Conservation (phyloP, 1,284 basidiomycete genomes). For the Golubevia pallescens region DNA sequence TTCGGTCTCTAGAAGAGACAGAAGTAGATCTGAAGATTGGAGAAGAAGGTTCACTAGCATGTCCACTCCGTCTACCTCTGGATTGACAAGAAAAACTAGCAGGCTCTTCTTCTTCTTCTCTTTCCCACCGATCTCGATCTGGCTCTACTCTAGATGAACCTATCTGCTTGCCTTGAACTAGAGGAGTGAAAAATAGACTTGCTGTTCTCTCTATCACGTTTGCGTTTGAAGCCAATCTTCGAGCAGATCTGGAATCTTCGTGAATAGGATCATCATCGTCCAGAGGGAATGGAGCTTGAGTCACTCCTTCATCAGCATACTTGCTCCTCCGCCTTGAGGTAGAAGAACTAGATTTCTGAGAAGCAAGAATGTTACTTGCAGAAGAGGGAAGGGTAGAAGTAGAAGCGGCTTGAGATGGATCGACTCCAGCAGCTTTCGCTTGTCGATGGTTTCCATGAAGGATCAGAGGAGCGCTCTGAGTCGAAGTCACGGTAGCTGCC, state of each 20-base stretch:
- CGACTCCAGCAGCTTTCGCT: constrained; percentile 13
- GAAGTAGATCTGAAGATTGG: background rate
- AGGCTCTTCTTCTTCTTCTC: background rate
- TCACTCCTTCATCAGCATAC: background rate
- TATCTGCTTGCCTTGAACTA: background rate
- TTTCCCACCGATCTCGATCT: background rate
- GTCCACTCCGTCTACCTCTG: background rate
- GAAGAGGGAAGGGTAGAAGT: background rate
- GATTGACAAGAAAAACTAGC: background rate
- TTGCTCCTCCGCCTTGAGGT: background rate
- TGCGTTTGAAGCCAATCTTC: background rate
- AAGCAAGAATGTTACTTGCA: background rate
- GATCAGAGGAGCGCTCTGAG: constrained; percentile 18
- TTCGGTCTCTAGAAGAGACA: background rate
- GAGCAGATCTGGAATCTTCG: background rate
- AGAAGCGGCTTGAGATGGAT: background rate
- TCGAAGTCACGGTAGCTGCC: constrained; percentile 14
- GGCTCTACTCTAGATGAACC: background rate
- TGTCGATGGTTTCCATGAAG: constrained; percentile 32
- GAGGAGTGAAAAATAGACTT: background rate
- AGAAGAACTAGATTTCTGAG: background rate
- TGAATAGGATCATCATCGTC: background rate
- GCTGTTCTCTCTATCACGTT: background rate
- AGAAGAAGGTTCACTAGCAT: background rate
- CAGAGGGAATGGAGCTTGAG: background rate